These are phyloP conservation scores for Emmonsiellopsis sp. DNA, from an alignment of 2,329 filamentous ascomycete species.

Conservation along the genomic window DNA sequence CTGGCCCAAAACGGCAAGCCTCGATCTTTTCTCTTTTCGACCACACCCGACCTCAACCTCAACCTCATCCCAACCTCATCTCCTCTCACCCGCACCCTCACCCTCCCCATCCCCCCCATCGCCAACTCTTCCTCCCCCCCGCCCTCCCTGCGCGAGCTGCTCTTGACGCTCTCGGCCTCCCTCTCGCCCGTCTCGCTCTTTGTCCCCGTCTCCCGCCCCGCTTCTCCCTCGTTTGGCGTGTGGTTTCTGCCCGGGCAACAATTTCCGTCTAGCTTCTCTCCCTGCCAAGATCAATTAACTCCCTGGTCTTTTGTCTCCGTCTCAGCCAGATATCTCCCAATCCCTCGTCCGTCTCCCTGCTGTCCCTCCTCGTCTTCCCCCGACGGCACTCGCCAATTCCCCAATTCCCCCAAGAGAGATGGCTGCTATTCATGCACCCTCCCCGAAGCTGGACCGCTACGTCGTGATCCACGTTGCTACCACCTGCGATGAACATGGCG, in stretches of 20 bases:
- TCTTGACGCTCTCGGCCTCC: background rate
- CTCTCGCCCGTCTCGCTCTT: conserved; percentile 13
- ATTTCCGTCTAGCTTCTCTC: background rate
- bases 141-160: background rate
- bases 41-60: background rate
- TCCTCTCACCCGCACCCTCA: background rate
- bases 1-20: conserved; percentile 1
- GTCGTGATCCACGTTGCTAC: conserved; percentile 97
- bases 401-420: conserved; percentile 16
- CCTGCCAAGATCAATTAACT: background rate
- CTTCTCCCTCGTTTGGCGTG: background rate
- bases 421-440: conserved; percentile 40
- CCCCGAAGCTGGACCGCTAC: conserved; percentile 82
- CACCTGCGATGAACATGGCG: conserved; percentile 97
- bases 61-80: background rate
- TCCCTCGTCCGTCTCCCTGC: conserved; percentile 10
- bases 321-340: conserved; percentile 14
- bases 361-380: conserved; percentile 2
- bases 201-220: conserved; percentile 3
- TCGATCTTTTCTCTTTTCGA: background rate
- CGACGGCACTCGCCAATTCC: conserved; percentile 5
- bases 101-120: background rate
- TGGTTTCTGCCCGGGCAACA: background rate
- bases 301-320: conserved; percentile 2
- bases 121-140: background rate